phyloP scores from a whole-genome alignment of 352 stramenopile species.

The Phytophthora kernoviae region DNA sequence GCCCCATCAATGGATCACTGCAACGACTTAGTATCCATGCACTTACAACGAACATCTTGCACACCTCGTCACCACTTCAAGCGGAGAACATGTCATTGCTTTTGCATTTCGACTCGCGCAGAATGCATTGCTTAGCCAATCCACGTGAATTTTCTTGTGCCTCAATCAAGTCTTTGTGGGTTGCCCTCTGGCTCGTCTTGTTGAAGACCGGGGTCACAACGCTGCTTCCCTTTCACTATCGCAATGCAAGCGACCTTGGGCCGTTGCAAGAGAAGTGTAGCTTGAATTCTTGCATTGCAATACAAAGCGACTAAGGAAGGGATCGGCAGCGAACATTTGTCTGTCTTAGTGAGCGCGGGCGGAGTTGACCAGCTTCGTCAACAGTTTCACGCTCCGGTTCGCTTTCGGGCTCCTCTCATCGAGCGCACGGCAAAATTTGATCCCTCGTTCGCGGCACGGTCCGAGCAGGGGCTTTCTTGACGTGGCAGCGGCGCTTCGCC shows the following conservation, averaged over 20 bases:
- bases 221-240: too few species aligned
- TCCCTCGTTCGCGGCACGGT: conserved; percentile 9
- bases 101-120: too few species aligned
- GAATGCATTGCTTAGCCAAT: background rate
- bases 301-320: background rate
- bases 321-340: background rate
- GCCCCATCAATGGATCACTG: too few species aligned
- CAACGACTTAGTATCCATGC: too few species aligned
- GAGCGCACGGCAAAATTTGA: conserved; percentile 10
- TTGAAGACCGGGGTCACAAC: background rate
- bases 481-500: conserved; percentile 7
- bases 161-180: background rate
- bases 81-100: too few species aligned
- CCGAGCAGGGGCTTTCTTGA: background rate
- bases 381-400: background rate
- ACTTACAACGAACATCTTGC: background rate
- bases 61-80: background rate
- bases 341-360: too few species aligned
- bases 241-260: too few species aligned
- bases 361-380: too few species aligned
- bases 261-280: background rate
- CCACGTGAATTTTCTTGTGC: background rate
- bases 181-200: conserved; percentile 1
- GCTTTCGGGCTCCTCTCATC: background rate
- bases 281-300: background rate